phyloP scores from a whole-genome alignment of 1,284 basidiomycete species.

The Ustilago crameri region DNA sequence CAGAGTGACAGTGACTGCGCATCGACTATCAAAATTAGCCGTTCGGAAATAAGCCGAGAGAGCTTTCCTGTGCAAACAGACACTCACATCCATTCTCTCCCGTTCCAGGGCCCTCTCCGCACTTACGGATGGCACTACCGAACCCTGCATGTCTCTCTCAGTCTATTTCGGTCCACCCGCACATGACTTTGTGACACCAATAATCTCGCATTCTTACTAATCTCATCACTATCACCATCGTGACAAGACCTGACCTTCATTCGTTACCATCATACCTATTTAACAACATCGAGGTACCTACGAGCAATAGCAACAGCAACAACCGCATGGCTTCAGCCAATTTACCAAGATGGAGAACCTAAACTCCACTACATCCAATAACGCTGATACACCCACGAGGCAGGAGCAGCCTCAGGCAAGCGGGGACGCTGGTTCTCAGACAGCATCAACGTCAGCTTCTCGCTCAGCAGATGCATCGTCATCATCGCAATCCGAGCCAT shows the following conservation, averaged over 20 bases:
- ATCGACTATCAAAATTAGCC: slow-evolving; percentile 26
- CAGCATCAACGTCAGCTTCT: neutral
- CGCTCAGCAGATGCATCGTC: neutral
- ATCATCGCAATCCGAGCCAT: neutral
- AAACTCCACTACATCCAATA: slow-evolving; percentile 7
- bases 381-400: neutral
- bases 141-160: neutral
- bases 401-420: slow-evolving; percentile 4
- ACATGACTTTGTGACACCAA: too few species aligned
- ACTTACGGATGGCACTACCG: too few species aligned
- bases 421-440: neutral
- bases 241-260: neutral
- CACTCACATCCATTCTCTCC: too few species aligned
- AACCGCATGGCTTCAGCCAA: slow-evolving; percentile 8
- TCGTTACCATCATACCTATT: neutral
- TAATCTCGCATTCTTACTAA: neutral
- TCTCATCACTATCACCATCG: neutral
- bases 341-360: slow-evolving; percentile 25
- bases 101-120: too few species aligned
- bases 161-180: too few species aligned
- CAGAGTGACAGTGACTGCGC: too few species aligned
- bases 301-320: neutral
- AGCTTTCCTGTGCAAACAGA: neutral
- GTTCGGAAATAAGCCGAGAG: slow-evolving; percentile 21
- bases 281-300: too few species aligned